Evolutionary conservation across 2,329 filamentous ascomycete species (phyloP).

Genomic region (Pseudogymnoascus sp.): DNA sequence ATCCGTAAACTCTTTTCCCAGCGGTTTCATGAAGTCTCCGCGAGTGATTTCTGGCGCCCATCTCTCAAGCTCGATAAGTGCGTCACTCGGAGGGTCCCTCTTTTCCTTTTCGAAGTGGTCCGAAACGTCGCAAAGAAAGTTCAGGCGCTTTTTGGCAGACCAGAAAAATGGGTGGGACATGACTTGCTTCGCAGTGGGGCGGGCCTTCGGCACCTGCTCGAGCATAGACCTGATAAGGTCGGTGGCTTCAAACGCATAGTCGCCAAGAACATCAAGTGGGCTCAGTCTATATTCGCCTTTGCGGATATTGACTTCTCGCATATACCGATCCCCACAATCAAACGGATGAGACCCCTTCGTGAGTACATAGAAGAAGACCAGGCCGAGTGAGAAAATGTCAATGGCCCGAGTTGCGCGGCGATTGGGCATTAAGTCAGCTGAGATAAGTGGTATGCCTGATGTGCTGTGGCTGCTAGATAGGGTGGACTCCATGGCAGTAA

Average conservation of each 20-base stretch:
- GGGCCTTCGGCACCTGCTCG: constrained; percentile 42
- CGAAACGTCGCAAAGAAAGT: constrained; percentile 91
- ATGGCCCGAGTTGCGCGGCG: constrained; percentile 90
- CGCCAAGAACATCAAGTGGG: constrained; percentile 66
- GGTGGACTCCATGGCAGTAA: constrained; percentile 40
- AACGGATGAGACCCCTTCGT: constrained; percentile 89
- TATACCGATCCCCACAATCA: constrained; percentile 87
- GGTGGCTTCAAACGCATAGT: constrained; percentile 78
- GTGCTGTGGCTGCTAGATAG: constrained; percentile 49
- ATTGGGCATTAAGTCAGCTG: constrained; percentile 50
- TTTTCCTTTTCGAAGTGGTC: constrained; percentile 94
- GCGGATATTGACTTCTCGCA: constrained; percentile 95
- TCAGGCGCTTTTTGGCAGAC: constrained; percentile 77
- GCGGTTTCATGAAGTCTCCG: constrained; percentile 67
- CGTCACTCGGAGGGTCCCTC: constrained; percentile 67
- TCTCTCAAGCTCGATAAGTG: constrained; percentile 53
- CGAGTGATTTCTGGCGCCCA: constrained; percentile 48
- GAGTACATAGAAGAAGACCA: constrained; percentile 98
- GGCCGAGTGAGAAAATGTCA: constrained; percentile 92
- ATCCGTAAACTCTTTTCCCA: constrained; percentile 78
- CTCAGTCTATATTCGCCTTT: constrained; percentile 72
- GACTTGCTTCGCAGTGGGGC: constrained; percentile 69
- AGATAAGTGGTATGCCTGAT: constrained; percentile 50
- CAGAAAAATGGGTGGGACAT: constrained; percentile 97
- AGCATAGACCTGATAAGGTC: constrained; percentile 82